Base-by-base conservation (phyloP, 2,329 filamentous ascomycete species). In the Fusarium torulosum region DNA sequence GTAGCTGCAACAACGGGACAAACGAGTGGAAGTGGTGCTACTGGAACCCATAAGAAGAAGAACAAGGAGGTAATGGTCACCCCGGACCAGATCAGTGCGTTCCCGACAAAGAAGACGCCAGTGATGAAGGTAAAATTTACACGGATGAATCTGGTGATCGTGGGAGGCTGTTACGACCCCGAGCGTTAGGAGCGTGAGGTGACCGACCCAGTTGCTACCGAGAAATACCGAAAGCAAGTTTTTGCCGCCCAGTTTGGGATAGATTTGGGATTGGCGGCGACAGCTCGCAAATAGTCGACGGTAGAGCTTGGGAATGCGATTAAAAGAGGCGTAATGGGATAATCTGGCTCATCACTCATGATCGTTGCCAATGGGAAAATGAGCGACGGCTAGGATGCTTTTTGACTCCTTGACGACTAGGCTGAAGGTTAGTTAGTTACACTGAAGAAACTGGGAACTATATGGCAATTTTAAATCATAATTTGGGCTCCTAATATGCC, bases 101-200 rank as follows among this genome's bases (percentile, higher is more conserved):
- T 97, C 76, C 90, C 93, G 1, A 98, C 96, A 6, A 99, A 99
- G 86, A 97, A 97, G 81, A 95, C 91, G 17, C 94, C 95, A 0
- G 92, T 98, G 13, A 92, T 96, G 79, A 96, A 95, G 80, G 94
- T 97, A 53, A 88, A 91, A 74, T 97, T 97, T 74, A 98, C 96
- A 5, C 85, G 93, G 63, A 97, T 97, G 93, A 99, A 99, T 77
- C 79, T 98, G 69, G 91, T 97, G 14, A 84, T 98, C 63, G 94
- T 94, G 21, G 93, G 92, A 45, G 93, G 94, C 23, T 90, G 87
- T 73, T 90, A 88, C 72, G 84, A 88, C 52, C 83, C 86, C 37
- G 83, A 86, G 67, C 78, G 80, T 60, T 82, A 79, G 75, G 66
- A 70, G 51, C 60, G 45, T 43, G 46, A 53, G 56, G 65, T 56